A percentile compares a stretch with the other conserved stretches of the same genome.
Conservation (phyloP, 2,329 filamentous ascomycete species). For the Teratosphaeria epicoccoides region DNA sequence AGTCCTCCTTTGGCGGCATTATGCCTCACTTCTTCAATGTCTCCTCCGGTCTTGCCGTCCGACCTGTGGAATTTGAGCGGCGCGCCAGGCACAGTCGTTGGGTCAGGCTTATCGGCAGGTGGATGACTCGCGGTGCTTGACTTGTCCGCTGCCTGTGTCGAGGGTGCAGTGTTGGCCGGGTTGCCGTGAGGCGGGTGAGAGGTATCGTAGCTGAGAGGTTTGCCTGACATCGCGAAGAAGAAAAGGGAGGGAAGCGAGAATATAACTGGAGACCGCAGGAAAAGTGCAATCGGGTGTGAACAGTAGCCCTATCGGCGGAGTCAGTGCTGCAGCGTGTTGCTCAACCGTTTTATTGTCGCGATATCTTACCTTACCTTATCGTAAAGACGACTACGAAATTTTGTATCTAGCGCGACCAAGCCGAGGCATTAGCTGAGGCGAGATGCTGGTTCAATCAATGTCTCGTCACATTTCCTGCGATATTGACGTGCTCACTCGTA, state of each 20-base stretch:
- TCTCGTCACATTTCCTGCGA: too few species aligned
- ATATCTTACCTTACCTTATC: neutral
- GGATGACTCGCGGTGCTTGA: constrained; percentile 24
- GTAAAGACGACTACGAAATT: neutral
- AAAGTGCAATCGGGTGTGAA: neutral
- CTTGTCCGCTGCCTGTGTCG: constrained; percentile 18
- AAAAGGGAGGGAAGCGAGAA: constrained; percentile 1
- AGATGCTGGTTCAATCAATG: neutral
- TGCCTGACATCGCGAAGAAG: constrained; percentile 18
- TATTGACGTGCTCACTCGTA: neutral
- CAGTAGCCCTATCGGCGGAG: neutral
- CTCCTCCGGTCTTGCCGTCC: constrained; percentile 7
- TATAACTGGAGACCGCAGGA: neutral
- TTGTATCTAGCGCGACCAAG: neutral
- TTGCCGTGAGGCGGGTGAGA: constrained; percentile 20
- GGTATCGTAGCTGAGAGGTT: constrained; percentile 14
- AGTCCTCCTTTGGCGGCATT: constrained; percentile 37
- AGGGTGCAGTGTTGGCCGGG: constrained; percentile 17
- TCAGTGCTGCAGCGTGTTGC: neutral
- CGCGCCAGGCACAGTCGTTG: constrained; percentile 15
- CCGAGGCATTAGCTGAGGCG: neutral
- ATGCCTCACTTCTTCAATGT: constrained; percentile 16
- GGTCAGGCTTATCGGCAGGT: constrained; percentile 23
- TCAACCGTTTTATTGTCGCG: neutral
- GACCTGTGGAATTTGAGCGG: constrained; percentile 6